phyloP scores from a whole-genome alignment of 192 early-diverging fungal genomes.

The Coemansia sp. region DNA sequence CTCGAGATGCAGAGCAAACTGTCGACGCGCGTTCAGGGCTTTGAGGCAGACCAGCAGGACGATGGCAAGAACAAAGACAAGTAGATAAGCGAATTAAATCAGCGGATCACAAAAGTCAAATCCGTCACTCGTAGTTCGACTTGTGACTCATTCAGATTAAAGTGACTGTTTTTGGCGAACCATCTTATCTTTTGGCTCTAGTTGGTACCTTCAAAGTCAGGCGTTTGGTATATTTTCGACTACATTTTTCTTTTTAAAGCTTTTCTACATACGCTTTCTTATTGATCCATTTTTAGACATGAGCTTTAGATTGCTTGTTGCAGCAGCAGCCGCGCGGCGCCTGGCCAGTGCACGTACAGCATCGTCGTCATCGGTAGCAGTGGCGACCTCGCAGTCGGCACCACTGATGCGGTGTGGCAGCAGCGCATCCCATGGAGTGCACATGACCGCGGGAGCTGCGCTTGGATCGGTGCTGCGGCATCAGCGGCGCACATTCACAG shows the following conservation, averaged over 20 bases:
- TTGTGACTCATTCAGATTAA: conserved; percentile 5
- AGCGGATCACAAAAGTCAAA: too few relatives aligned
- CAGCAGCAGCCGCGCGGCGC: conserved; percentile 45
- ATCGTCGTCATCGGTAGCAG: background rate
- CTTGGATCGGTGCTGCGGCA: background rate
- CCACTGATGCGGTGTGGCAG: background rate
- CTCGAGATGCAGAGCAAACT: conserved; percentile 22
- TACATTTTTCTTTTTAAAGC: background rate
- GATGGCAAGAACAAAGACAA: background rate
- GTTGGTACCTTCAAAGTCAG: too few relatives aligned
- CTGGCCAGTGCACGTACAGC: conserved; percentile 5
- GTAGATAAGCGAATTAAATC: background rate
- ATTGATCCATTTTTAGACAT: conserved; percentile 6
- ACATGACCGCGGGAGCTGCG: too few relatives aligned
- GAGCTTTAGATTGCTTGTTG: conserved; percentile 51
- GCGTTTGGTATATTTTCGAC: background rate
- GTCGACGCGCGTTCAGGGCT: conserved; percentile 19
- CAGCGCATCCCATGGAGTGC: background rate
- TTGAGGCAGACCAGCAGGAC: conserved; percentile 6
- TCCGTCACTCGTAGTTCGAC: too few relatives aligned
- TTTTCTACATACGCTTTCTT: background rate
- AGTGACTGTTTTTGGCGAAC: conserved; percentile 5
- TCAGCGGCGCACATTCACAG: conserved; percentile 27
- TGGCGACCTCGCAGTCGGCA: too few relatives aligned
- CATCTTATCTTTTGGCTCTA: conserved; percentile 1